Evolutionary conservation across 1,139 yeast species (phyloP).

Genomic region (Scheffersomyces segobiensis): DNA sequence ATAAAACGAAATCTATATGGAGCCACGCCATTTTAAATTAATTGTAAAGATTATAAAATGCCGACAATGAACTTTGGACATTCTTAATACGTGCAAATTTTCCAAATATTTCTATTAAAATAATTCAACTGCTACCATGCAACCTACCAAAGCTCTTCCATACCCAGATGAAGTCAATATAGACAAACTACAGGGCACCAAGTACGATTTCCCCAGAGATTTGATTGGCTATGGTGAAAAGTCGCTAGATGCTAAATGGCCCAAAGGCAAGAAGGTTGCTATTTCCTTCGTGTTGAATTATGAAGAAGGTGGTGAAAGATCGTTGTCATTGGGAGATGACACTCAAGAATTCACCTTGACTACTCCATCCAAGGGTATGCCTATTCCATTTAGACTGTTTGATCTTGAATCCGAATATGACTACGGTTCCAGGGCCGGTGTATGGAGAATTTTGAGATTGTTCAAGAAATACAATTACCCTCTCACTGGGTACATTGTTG

Average conservation of each 20-base stretch:
- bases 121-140: background rate
- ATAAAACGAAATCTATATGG: background rate
- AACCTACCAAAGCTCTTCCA: background rate
- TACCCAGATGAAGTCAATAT: background rate
- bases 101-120: background rate
- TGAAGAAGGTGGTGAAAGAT: constrained; percentile 21
- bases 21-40: background rate
- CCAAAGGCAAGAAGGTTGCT: constrained; percentile 28
- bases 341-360: constrained; percentile 23
- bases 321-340: constrained; percentile 31
- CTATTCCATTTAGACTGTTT: constrained; percentile 14
- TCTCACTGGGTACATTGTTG: constrained; percentile 38
- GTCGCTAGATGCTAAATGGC: constrained; percentile 32
- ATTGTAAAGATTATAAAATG: background rate
- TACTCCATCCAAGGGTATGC: constrained; percentile 17
- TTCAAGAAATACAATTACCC: constrained; percentile 26
- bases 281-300: constrained; percentile 35
- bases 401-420: constrained; percentile 35
- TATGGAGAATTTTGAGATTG: constrained; percentile 32
- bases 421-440: constrained; percentile 30
- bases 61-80: background rate
- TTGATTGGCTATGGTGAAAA: constrained; percentile 35
- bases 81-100: background rate
- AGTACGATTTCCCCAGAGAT: constrained; percentile 17
- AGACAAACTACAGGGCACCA: background rate